Base-by-base conservation (phyloP, 176 grass and related monocot species). In the Carex myosuroides region DNA sequence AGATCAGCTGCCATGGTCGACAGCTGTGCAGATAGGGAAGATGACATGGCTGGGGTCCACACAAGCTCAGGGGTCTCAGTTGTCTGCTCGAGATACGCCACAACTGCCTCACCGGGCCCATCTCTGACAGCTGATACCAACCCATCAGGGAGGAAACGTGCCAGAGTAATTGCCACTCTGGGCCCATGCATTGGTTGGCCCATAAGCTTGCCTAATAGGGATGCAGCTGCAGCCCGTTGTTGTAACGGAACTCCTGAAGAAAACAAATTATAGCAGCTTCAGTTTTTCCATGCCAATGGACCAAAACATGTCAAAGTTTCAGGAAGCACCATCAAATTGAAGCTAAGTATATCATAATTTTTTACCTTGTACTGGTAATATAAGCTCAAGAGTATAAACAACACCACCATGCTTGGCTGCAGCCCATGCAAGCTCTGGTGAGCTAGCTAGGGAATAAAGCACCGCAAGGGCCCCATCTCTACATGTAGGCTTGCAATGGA, bases 31-130 rank as follows among this genome's bases (percentile, higher is more conserved):
- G 93, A 95, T 62, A 95, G 89, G 89, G 96, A 99, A 60, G 96
- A 80, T 81, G 96, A 93, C 96, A 99, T 99, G 74, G 93, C 96
- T 24, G 96, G 93, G 71, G 96, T 99, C 96, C 96, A 99, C 73
- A 99, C 96, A 86, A 99, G 96, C 90, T 99, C 96, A 59, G 96
- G 96, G 74, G 96, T 99, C 91, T 99, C 96, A 53, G 96, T 95
- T 85, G 96, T 95, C 79, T 95, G 93, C 85, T 99, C 96, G 86
- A 99, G 83, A 80, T 85, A 86, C 11, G 88, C 91, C 85, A 95
- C 88, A 16, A 99, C 91, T 70, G 93, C 91, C 91, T 99, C 96
- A 83, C 96, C 96, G 44, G 96, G 96, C 44, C 96, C 96, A 86
- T 99, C 96, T 89, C 87, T 95, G 86, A 99, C 91, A 24, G 88